These are phyloP conservation scores for Buxus sempervirens DNA, from an alignment of 164 flowering plant genomes.

Conservation along the genomic window DNA sequence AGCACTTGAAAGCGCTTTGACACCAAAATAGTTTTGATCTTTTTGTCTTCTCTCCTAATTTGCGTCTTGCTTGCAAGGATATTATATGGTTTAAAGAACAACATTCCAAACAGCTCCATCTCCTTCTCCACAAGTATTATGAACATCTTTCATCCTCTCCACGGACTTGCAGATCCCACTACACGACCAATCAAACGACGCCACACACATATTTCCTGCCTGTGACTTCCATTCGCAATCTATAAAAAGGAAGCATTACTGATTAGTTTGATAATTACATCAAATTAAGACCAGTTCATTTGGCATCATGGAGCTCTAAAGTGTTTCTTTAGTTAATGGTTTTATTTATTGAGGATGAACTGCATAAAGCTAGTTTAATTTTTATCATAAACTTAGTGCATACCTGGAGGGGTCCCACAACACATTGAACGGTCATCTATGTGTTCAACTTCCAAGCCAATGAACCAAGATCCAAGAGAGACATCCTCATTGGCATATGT, in stretches of 20 bases:
- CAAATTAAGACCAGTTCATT: too few species aligned
- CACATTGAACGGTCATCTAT: constrained; percentile 72
- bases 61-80: too few species aligned
- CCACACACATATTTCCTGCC: constrained; percentile 67
- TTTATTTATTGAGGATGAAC: too few species aligned
- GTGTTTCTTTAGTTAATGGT: too few species aligned
- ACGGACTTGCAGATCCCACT: constrained; percentile 84
- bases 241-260: constrained; percentile 6
- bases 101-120: constrained; percentile 66
- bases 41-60: too few species aligned
- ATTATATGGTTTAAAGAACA: constrained; percentile 19
- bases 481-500: constrained; percentile 84
- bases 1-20: too few species aligned
- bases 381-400: too few species aligned
- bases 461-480: constrained; percentile 74
- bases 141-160: constrained; percentile 68
- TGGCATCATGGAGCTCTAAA: too few species aligned
- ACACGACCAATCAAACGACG: constrained; percentile 88
- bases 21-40: too few species aligned
- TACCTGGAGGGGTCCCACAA: constrained; percentile 83
- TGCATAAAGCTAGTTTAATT: too few species aligned
- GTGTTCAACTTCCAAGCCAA: constrained; percentile 74
- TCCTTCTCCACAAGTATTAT: constrained; percentile 66
- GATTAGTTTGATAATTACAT: too few species aligned
- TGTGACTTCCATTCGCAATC: constrained; percentile 83